Conservation (phyloP, 2,329 filamentous ascomycete species). For the Fusarium verticillioides region DNA sequence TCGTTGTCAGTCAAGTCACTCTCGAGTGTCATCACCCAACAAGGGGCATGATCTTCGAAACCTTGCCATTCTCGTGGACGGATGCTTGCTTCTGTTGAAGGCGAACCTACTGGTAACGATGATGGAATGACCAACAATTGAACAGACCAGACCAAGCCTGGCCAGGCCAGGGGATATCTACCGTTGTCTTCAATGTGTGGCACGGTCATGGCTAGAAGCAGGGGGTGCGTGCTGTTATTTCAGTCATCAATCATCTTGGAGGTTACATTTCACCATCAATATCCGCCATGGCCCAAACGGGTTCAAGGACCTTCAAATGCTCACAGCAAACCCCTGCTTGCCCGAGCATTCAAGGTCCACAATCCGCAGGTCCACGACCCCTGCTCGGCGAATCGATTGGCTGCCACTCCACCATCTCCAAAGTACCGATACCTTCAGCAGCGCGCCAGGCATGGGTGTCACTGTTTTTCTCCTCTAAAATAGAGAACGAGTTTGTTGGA, state of each 20-base stretch:
- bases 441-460: background rate
- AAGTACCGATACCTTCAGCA: slow-evolving; percentile 41
- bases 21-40: slow-evolving; percentile 20
- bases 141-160: background rate
- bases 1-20: slow-evolving; percentile 22
- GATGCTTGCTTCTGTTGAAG: slow-evolving; percentile 17
- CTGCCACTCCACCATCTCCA: slow-evolving; percentile 24
- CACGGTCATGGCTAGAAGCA: slow-evolving; percentile 2
- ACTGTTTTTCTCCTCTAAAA: slow-evolving; percentile 11
- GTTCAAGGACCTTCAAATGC: slow-evolving; percentile 41
- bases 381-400: slow-evolving; percentile 42
- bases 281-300: slow-evolving; percentile 37
- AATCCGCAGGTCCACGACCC: slow-evolving; percentile 43
- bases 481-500: slow-evolving; percentile 12
- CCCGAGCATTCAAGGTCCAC: slow-evolving; percentile 37
- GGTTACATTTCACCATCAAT: slow-evolving; percentile 35
- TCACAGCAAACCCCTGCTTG: slow-evolving; percentile 40
- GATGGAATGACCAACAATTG: slow-evolving; percentile 11
- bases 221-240: slow-evolving; percentile 31
- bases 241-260: slow-evolving; percentile 30
- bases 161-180: slow-evolving; percentile 28
- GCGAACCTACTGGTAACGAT: slow-evolving; percentile 4
- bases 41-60: slow-evolving; percentile 42
- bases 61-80: slow-evolving; percentile 35
- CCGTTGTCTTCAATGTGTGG: slow-evolving; percentile 38